Conservation (phyloP, 2,329 filamentous ascomycete genomes). For the Lithohypha guttulata region DNA sequence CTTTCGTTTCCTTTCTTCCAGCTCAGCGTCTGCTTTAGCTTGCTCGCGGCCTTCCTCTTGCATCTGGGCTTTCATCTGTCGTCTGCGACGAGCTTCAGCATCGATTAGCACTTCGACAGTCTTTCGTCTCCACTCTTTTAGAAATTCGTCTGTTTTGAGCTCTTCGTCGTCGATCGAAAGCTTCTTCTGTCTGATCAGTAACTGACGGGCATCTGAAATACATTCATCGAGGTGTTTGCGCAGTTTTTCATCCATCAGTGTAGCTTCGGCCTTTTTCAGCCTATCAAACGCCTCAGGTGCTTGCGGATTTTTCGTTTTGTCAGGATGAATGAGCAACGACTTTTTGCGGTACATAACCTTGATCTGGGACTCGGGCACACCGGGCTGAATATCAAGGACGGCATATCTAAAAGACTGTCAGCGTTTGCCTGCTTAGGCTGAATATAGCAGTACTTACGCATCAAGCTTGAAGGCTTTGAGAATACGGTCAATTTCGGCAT, state of each 20-base stretch:
- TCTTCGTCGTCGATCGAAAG: constrained; percentile 85
- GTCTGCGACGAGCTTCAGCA: constrained; percentile 71
- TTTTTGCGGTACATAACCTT: constrained; percentile 90
- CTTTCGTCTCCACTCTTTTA: constrained; percentile 80
- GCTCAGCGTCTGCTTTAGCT: constrained; percentile 72
- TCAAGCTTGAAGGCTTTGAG: constrained; percentile 77
- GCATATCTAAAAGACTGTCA: constrained; percentile 54
- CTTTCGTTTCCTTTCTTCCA: constrained; percentile 71
- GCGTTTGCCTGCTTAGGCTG: constrained; percentile 6
- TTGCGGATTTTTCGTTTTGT: constrained; percentile 84
- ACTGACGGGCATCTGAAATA: constrained; percentile 89
- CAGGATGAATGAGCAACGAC: constrained; percentile 96
- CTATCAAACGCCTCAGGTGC: constrained; percentile 95
- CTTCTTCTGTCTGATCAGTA: constrained; percentile 88
- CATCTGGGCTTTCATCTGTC: constrained; percentile 87
- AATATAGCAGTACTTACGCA: constrained; percentile 39
- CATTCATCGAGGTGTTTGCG: constrained; percentile 80
- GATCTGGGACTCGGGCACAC: constrained; percentile 91
- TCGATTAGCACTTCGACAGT: constrained; percentile 81
- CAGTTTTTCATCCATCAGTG: constrained; percentile 88
- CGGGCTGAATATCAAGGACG: constrained; percentile 88
- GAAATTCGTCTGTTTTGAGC: constrained; percentile 67
- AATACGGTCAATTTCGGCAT: constrained; percentile 92
- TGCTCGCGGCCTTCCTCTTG: constrained; percentile 90
- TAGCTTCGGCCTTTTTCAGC: constrained; percentile 84